phyloP scores from a whole-genome alignment of 129 eudicot species.

The Flaveria ramosissima region DNA sequence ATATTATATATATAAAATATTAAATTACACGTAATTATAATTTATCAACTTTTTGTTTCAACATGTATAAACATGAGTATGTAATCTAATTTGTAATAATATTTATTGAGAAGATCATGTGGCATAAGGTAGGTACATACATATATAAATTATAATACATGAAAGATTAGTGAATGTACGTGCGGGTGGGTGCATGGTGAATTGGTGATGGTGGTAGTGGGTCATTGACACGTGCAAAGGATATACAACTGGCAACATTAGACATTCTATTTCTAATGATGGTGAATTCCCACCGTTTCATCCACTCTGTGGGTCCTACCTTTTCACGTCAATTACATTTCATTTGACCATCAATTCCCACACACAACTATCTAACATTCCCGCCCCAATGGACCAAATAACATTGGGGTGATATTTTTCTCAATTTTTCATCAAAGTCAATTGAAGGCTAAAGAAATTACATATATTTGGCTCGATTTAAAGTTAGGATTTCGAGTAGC shows the following conservation, averaged over 20 bases:
- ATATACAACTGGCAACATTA: slow-evolving; percentile 32
- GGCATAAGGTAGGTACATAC: too few species aligned
- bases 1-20: too few species aligned
- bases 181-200: neutral
- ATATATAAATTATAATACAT: neutral
- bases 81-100: too few species aligned
- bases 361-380: neutral
- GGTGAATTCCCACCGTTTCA: slow-evolving; percentile 52
- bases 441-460: too few species aligned
- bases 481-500: too few species aligned
- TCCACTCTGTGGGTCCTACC: slow-evolving; percentile 54
- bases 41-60: too few species aligned
- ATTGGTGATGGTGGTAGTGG: neutral
- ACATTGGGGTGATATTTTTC: too few species aligned
- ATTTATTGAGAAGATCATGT: too few species aligned
- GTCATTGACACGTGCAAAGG: slow-evolving; percentile 49
- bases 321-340: slow-evolving; percentile 25
- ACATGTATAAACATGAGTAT: too few species aligned
- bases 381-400: neutral
- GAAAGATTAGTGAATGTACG: neutral
- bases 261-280: slow-evolving; percentile 24
- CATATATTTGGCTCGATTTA: too few species aligned
- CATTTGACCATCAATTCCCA: slow-evolving; percentile 38
- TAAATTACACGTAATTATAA: too few species aligned
- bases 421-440: too few species aligned